A percentile compares a stretch with the other conserved stretches of the same genome.
phyloP scores from a whole-genome alignment of 768 basidiomycete species.

The Clavulina sp. region DNA sequence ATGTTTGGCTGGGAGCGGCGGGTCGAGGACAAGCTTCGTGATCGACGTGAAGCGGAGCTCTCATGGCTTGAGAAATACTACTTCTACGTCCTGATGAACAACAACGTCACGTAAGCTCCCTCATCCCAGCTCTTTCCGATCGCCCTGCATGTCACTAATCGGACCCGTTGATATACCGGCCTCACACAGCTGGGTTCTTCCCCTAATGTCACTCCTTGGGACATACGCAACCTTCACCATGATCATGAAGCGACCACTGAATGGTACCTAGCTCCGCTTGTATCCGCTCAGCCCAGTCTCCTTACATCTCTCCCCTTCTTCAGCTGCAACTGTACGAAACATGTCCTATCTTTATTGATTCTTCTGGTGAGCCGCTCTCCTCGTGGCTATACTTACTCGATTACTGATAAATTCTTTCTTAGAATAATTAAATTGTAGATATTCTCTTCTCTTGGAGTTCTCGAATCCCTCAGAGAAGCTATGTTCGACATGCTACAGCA shows the following conservation, averaged over 20 bases:
- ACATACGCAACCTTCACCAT: conserved; percentile 15
- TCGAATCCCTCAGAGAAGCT: conserved; percentile 39
- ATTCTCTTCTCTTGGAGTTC: conserved; percentile 35
- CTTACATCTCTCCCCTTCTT: no score
- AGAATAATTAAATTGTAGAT: no score
- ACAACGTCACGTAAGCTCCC: conserved; percentile 28
- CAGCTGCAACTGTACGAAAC: no score
- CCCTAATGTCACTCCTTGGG: conserved; percentile 31
- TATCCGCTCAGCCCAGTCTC: no score
- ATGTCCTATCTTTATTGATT: no score
- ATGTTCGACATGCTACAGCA: conserved; percentile 18
- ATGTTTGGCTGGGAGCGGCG: conserved; percentile 38
- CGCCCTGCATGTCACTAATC: not conserved
- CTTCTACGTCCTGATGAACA: conserved; percentile 31
- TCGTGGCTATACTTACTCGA: no score
- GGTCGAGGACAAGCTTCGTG: conserved; percentile 32
- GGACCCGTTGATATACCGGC: no score
- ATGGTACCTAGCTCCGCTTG: no score
- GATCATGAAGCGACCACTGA: conserved; percentile 23
- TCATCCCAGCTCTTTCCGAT: no score
- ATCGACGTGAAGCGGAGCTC: conserved; percentile 46
- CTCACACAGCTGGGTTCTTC: conserved; percentile 39
- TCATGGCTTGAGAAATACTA: conserved; percentile 34
- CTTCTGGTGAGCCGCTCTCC: no score
- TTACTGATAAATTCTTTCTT: no score